Base-by-base conservation (phyloP, 176 grass and related monocot species). In the Paspalum vaginatum region DNA sequence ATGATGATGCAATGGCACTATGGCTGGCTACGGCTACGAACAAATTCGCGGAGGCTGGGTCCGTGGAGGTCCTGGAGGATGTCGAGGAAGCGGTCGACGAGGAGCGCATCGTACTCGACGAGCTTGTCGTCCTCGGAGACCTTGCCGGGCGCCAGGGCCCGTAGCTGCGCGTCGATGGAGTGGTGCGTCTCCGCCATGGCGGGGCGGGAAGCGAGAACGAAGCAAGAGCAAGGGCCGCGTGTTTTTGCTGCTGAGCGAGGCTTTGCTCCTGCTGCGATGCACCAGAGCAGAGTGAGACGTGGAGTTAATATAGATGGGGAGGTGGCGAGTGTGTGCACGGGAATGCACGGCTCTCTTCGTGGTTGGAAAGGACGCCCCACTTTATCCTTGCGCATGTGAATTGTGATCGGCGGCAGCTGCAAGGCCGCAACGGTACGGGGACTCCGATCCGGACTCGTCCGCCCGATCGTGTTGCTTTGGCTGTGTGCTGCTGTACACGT, bases 71-170 rank as follows among this genome's bases (percentile, higher is more conserved):
- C 76, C 87, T 94, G 86, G 71, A 94, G 76, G 77, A 94, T 94
- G 85, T 91, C 89, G 76, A 94, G 83, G 77, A 94, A 94, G 53
- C 86, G 86, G 64, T 89, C 83, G 25, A 89, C 48, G 61, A 92
- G 90, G 52, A 92, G 70, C 11, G 90, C 84, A 43, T 92, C 90
- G 67, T 92, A 92, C 70, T 92, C 84, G 15, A 92, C 64, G 61
- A 92, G 90, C 75, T 89, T 87, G 76, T 93, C 91, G 75, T 93
- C 87, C n/a, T 89, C 87, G 7, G 90, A 89, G n/a, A 92, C 90
- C 90, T 89, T 92, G 55, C 80, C 75, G 17, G 87, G 90, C 13
- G 75, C 79, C 6, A 92, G 79, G 4, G 68, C 76, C 16, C 90
- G 71, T 75, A 92, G 68, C 65, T 89, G 87, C 4, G 90, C 87